These are phyloP conservation scores for Ogataea trehalophila DNA, from an alignment of 805 yeast genomes.

Conservation along the genomic window DNA sequence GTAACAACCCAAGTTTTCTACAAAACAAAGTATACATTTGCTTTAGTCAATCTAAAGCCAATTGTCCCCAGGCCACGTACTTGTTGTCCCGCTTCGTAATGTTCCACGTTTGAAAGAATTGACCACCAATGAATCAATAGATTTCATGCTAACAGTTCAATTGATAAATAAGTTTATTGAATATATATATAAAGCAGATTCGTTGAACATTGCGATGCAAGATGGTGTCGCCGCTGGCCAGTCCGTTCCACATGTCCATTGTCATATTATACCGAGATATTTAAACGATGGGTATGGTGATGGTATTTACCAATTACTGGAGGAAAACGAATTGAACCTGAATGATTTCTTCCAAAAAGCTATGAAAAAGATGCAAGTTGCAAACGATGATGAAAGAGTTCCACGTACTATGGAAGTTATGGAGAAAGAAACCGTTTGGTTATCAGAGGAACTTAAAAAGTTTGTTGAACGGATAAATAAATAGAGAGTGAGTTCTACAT, in stretches of 20 bases:
- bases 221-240: conserved; percentile 98
- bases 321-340: conserved; percentile 46
- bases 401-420: conserved; percentile 60
- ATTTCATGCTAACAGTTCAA: conserved; percentile 75
- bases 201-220: conserved; percentile 87
- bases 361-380: conserved; percentile 25
- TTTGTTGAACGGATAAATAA: conserved; percentile 8
- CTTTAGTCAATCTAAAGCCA: conserved; percentile 88
- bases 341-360: conserved; percentile 32
- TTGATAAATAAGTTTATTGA: conserved; percentile 64
- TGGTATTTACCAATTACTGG: conserved; percentile 64
- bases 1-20: conserved; percentile 56
- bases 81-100: conserved; percentile 76
- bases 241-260: conserved; percentile 90
- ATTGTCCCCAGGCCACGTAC: conserved; percentile 87
- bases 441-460: conserved; percentile 38
- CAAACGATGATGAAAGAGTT: conserved; percentile 48
- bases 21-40: conserved; percentile 64
- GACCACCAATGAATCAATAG: conserved; percentile 64
- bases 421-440: conserved; percentile 63
- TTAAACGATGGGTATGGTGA: conserved; percentile 59
- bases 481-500: no score
- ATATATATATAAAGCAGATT: conserved; percentile 66
- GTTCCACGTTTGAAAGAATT: conserved; percentile 68
- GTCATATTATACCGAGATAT: conserved; percentile 87